Conservation (phyloP, 345 rosid genomes). For the Reutealis trisperma region DNA sequence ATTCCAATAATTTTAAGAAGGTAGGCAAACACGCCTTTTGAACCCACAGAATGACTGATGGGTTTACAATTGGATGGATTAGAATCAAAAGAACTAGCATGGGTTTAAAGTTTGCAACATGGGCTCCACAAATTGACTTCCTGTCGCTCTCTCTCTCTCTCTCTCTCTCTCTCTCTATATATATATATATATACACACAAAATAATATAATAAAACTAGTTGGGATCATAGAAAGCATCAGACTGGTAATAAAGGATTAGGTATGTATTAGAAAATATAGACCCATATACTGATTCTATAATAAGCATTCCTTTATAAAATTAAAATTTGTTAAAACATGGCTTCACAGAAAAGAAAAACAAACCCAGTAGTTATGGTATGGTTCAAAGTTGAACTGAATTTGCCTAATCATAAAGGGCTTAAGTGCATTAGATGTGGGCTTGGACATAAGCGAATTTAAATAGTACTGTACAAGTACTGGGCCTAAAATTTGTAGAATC, state of each 20-base stretch:
- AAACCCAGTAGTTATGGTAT: background rate
- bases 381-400: background rate
- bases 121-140: conserved; percentile 14
- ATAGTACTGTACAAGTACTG: background rate
- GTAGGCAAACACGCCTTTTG: background rate
- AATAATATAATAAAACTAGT: background rate
- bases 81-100: background rate
- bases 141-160: no score
- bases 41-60: background rate
- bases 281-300: background rate
- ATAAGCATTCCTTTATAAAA: background rate
- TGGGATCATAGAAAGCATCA: background rate
- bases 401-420: background rate
- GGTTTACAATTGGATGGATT: background rate
- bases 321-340: no score
- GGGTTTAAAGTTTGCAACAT: background rate
- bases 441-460: background rate
- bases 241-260: background rate
- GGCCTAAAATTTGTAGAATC: background rate
- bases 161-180: no score
- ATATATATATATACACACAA: background rate
- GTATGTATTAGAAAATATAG: background rate
- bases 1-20: background rate
- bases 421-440: background rate
- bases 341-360: no score